A percentile compares a stretch with the other conserved stretches of the same genome.
These are phyloP conservation scores for Lodderomyces elongisporus DNA, from an alignment of 1,139 yeast species.

Conservation along the genomic window DNA sequence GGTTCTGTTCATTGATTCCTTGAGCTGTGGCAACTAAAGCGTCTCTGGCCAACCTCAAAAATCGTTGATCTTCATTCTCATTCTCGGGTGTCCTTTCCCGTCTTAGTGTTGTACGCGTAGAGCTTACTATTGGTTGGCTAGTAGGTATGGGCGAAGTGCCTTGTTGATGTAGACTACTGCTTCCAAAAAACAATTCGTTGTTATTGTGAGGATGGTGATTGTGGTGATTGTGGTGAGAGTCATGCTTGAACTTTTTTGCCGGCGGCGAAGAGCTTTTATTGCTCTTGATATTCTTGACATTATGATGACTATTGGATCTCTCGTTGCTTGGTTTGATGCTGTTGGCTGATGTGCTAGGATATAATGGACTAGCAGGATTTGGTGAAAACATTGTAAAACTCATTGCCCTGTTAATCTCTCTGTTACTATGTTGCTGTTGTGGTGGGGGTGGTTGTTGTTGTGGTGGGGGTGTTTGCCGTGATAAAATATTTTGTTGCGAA, in stretches of 20 bases:
- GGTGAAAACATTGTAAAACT: constrained; percentile 12
- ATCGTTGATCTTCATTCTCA: constrained; percentile 35
- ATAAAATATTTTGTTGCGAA: too few relatives aligned
- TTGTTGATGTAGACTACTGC: constrained; percentile 1
- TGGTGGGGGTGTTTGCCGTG: too few relatives aligned
- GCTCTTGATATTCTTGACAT: background rate
- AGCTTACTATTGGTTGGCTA: constrained; percentile 12
- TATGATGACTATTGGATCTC: constrained; percentile 1
- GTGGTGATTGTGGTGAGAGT: too few relatives aligned
- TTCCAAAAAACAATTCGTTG: constrained; percentile 2
- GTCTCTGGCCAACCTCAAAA: constrained; percentile 40
- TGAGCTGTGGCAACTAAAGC: constrained; percentile 44
- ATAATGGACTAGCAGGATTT: constrained; percentile 10
- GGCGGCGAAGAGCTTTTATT: constrained; percentile 3
- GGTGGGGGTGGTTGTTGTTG: constrained; percentile 2
- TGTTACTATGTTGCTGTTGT: constrained; percentile 1
- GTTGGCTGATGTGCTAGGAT: constrained; percentile 8
- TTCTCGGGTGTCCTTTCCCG: constrained; percentile 6
- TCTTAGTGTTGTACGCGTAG: constrained; percentile 7
- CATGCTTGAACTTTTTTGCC: constrained; percentile 2
- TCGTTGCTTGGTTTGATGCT: constrained; percentile 3
- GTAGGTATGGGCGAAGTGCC: constrained; percentile 5
- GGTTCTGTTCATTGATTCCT: constrained; percentile 21
- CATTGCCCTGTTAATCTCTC: constrained; percentile 3
- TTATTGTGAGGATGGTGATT: too few relatives aligned